Percentiles rank a stretch among this genome's conserved stretches.
Conservation (phyloP, 768 basidiomycete genomes). For the Mycena latifolia region DNA sequence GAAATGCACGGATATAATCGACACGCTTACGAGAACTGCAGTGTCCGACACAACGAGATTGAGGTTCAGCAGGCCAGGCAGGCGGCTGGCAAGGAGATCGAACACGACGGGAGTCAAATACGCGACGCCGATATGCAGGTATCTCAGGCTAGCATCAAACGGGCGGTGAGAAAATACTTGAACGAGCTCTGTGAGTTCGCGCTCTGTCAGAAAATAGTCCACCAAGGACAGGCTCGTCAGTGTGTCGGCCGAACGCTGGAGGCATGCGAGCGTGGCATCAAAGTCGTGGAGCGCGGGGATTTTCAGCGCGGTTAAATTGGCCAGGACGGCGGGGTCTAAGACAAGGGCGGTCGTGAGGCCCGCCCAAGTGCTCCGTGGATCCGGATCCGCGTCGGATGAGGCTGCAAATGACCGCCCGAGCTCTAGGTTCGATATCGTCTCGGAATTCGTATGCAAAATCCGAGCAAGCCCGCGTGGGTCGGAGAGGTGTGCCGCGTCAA, state of each 20-base stretch:
- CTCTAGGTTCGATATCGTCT: constrained; percentile 20
- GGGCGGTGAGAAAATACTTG: constrained; percentile 39
- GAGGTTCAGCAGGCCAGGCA: constrained; percentile 25
- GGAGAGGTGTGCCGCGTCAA: constrained; percentile 22
- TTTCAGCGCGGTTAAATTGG: constrained; percentile 7
- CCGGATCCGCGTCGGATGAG: neutral
- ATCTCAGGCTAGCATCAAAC: constrained; percentile 35
- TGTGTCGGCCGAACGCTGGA: constrained; percentile 42
- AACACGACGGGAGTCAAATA: constrained; percentile 24
- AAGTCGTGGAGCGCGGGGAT: constrained; percentile 31
- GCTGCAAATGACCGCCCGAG: constrained; percentile 19
- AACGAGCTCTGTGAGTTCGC: constrained; percentile 42
- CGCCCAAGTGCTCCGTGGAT: constrained; percentile 27
- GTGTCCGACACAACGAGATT: constrained; percentile 10
- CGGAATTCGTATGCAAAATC: constrained; percentile 14
- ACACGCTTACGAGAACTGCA: constrained; percentile 10
- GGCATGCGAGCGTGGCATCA: constrained; percentile 41
- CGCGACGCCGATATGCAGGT: constrained; percentile 41
- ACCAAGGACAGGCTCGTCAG: constrained; percentile 41
- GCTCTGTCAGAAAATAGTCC: constrained; percentile 38
- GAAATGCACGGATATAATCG: no score
- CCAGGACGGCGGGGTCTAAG: neutral
- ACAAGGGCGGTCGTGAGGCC: constrained; percentile 11
- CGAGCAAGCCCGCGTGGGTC: constrained; percentile 22
- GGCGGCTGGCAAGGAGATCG: constrained; percentile 20